Conservation (phyloP, 257 asterid species). For the Eucommia ulmoides region DNA sequence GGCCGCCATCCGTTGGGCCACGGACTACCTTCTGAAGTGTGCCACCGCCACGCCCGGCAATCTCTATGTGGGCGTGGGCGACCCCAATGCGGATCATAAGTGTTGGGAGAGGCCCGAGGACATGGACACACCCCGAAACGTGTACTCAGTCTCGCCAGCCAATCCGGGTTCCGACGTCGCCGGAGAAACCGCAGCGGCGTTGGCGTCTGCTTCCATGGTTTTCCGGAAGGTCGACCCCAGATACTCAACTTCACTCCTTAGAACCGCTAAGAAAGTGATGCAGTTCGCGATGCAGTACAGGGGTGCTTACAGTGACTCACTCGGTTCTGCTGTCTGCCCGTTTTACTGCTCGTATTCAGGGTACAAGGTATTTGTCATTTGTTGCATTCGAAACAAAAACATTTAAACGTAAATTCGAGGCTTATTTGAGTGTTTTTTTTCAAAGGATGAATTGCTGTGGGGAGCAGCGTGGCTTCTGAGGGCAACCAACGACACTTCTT, state of each 20-base stretch:
- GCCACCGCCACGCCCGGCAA: background rate
- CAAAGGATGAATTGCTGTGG: constrained; percentile 1
- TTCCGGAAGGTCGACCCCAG: background rate
- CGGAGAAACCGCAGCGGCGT: background rate
- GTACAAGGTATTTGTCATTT: background rate
- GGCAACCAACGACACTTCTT: background rate
- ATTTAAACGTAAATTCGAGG: background rate
- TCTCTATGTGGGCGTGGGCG: constrained; percentile 1
- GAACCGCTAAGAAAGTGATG: background rate
- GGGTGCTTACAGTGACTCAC: background rate
- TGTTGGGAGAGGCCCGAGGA: constrained; percentile 4
- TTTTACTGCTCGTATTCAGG: constrained; percentile 1
- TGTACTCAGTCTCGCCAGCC: background rate
- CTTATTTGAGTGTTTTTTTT: background rate
- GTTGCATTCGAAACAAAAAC: background rate
- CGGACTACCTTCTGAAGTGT: constrained; percentile 3
- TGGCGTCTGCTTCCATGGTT: constrained; percentile 1
- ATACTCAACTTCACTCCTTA: background rate
- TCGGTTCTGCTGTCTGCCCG: constrained; percentile 2
- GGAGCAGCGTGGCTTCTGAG: background rate
- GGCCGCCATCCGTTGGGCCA: constrained; percentile 2
- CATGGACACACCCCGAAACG: background rate
- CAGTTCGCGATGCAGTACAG: constrained; percentile 1
- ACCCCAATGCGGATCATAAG: background rate
- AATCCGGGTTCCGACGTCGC: constrained; percentile 1